Conservation (phyloP, 208 protist genomes). For the Tetramitus jugosus region DNA sequence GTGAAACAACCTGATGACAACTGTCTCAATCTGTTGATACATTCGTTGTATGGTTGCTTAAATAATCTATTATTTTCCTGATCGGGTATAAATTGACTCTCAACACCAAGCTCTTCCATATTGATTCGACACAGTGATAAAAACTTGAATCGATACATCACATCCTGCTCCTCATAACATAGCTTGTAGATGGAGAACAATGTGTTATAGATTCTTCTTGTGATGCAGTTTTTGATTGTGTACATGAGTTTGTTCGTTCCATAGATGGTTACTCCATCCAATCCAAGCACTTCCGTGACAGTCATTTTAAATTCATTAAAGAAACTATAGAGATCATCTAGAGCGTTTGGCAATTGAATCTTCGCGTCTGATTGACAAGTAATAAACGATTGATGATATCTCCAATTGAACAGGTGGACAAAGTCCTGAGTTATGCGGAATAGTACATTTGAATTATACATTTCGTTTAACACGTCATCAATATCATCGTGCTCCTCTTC, state of each 20-base stretch:
- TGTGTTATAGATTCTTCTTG: background rate
- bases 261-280: background rate
- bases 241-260: background rate
- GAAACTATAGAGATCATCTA: constrained; percentile 19
- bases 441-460: background rate
- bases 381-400: background rate
- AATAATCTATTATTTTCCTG: background rate
- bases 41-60: background rate
- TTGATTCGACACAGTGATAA: background rate
- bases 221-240: background rate
- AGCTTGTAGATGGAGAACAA: constrained; percentile 12
- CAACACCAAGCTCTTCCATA: background rate
- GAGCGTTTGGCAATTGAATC: background rate
- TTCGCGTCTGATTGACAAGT: too few species aligned
- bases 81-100: background rate
- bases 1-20: background rate
- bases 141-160: constrained; percentile 2
- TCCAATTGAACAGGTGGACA: constrained; percentile 16
- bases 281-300: background rate
- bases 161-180: constrained; percentile 13
- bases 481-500: background rate
- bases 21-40: background rate
- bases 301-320: background rate
- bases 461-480: background rate
- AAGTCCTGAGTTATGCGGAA: background rate